These are phyloP conservation scores for Scutellaria baicalensis DNA, from an alignment of 257 asterid genomes.

Conservation along the genomic window DNA sequence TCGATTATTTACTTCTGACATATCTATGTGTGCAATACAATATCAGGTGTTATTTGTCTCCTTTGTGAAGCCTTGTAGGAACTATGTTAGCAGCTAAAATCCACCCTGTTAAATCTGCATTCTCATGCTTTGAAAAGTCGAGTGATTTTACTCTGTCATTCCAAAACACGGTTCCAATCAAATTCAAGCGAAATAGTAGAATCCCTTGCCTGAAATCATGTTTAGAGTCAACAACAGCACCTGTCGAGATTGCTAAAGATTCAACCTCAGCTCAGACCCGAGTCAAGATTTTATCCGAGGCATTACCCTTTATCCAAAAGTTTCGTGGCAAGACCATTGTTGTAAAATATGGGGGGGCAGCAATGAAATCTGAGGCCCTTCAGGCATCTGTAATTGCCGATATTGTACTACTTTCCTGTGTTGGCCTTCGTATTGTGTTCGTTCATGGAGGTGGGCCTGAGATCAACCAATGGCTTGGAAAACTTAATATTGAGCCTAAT, in stretches of 20 bases:
- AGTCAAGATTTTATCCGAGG: slow-evolving; percentile 70
- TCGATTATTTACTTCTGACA: no score
- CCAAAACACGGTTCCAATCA: slow-evolving; percentile 5
- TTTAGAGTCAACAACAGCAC: slow-evolving; percentile 20
- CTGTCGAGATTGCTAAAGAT: slow-evolving; percentile 20
- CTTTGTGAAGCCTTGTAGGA: slow-evolving; percentile 6
- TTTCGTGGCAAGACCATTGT: slow-evolving; percentile 79
- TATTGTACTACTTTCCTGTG: slow-evolving; percentile 76
- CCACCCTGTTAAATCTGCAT: slow-evolving; percentile 28
- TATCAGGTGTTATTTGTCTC: not conserved
- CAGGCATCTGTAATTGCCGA: slow-evolving; percentile 82
- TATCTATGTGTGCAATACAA: no score
- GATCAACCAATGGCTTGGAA: slow-evolving; percentile 71
- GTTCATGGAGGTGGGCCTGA: slow-evolving; percentile 89
- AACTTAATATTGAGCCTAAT: slow-evolving; percentile 53
- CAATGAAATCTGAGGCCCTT: slow-evolving; percentile 73
- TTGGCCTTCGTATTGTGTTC: slow-evolving; percentile 66
- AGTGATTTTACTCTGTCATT: slow-evolving; percentile 17
- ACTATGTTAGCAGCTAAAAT: slow-evolving; percentile 48
- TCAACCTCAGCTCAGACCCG: slow-evolving; percentile 49
- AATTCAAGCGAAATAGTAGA: slow-evolving; percentile 12
- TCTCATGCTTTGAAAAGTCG: slow-evolving; percentile 4
- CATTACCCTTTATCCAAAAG: slow-evolving; percentile 68
- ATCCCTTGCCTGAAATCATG: slow-evolving; percentile 36
- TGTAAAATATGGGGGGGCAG: slow-evolving; percentile 88